A percentile compares a stretch with the other conserved stretches of the same genome.
Evolutionary conservation across 2,329 filamentous ascomycete species (phyloP).

Genomic region (Apiospora malaysiana): DNA sequence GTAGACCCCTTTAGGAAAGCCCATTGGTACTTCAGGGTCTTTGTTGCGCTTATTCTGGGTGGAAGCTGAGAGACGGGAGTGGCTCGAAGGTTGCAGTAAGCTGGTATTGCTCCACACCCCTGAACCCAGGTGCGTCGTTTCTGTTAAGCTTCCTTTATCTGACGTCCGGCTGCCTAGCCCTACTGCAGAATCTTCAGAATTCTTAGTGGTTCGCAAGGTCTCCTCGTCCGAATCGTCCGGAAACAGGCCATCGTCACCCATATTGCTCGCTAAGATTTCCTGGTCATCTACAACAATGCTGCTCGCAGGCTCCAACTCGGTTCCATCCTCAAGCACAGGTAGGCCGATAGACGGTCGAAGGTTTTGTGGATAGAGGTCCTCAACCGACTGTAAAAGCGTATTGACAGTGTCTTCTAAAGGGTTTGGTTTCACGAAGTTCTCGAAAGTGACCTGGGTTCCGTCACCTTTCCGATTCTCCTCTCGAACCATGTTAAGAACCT

Average conservation of each 20-base stretch:
- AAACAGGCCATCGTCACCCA: constrained; percentile 55
- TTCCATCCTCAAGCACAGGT: constrained; percentile 36
- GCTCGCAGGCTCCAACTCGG: constrained; percentile 36
- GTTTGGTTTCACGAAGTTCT: constrained; percentile 64
- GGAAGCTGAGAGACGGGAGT: no score
- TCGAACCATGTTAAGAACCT: constrained; percentile 66
- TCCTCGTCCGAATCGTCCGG: constrained; percentile 62
- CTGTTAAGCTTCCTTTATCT: neutral
- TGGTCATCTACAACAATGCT: constrained; percentile 70
- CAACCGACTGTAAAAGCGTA: constrained; percentile 81
- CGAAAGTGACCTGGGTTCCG: constrained; percentile 59
- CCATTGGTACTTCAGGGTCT: neutral
- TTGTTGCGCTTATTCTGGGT: neutral
- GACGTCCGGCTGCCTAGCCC: neutral
- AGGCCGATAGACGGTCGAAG: constrained; percentile 55
- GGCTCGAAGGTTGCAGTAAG: neutral
- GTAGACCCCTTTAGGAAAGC: constrained; percentile 46
- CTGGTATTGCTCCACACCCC: neutral
- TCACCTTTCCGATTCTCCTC: constrained; percentile 64
- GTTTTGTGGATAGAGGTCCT: constrained; percentile 81
- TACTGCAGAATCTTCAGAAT: neutral
- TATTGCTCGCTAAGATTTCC: constrained; percentile 53
- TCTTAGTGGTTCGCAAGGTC: constrained; percentile 13
- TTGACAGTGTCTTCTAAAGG: constrained; percentile 67
- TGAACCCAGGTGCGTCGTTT: neutral